Evolutionary conservation across 2,329 filamentous ascomycete species (phyloP), one percentile per base, ranked within the genome.

Genomic region (Aspergillus amoenus): DNA sequence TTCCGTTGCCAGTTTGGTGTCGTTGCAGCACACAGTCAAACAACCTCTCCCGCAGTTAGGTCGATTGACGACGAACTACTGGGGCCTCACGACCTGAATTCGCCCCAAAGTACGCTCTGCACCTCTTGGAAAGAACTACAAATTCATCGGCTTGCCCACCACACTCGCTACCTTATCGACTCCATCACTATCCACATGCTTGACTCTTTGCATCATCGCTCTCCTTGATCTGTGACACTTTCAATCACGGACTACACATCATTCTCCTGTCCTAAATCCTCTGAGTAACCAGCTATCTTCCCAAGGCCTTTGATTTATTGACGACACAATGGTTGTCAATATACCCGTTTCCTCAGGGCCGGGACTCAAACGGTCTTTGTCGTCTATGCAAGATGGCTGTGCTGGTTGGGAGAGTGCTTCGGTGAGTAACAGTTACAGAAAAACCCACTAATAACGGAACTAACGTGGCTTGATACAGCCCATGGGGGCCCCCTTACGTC

Each of bases 321-420:
- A 30, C 40, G 42, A 46, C 60, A 59, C 34, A 40, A 73, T 73
- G 70, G 70, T 72, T 57, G 65, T 68, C 58, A 66, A 52, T 34
- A 63, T 64, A 51, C 62, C 67, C 46, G 61, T 61, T 21, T 18
- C 24, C 34, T 45, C 66, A 15, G 59, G 64, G 37, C 61, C 60
- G 40, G 62, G 65, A 52, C 65, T 67, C 62, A 73, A 73, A 59
- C 63, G 70, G 42, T 67, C 70, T 39, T 64, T 66, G 40, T 71
- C 70, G 7, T 59, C 66, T 18, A 53, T 70, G 17, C 60, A 69
- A 32, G 68, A 70, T 53, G 67, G 66, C 12, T 63, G 59, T 22
- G 52, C 57, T 37, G 64, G 67, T n/a, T 73, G 70, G 70, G 68
- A 69, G 30, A 62, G 61, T 40, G 56, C 60, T 65, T 68, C 69